Evolutionary conservation across 1,139 yeast species (phyloP), one percentile per base, ranked within the genome.

Genomic region (Eremothecium gossypii): DNA sequence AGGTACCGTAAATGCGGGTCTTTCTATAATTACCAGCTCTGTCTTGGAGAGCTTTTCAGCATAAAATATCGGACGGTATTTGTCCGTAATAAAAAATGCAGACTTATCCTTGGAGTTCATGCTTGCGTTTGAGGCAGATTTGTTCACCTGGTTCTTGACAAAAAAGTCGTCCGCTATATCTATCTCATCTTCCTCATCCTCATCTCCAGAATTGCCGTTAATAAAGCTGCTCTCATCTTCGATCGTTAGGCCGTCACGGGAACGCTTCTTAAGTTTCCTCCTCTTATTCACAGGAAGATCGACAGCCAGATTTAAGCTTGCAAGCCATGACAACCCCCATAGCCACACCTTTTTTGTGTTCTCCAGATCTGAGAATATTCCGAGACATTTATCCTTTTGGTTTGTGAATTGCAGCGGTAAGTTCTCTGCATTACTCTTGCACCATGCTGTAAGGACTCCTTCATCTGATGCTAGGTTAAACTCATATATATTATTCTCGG

Each of bases 271-370:
- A 8, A 52, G 45, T 29, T 73, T 64, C 51, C 66, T 65, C 40
- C 63, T 60, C 43, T 64, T 55, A 30, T 58, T 63, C 7, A 62
- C 53, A 23, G 86, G 83, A 42, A 81, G 66, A 52, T 81, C 77
- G 44, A 71, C 61, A n/a, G 71, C 62, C 48, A 84, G 66, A 59
- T 89, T 91, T 41, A 91, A 73, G 58, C 74, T 83, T 7, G 83
- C 75, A 14, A 89, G 58, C 95, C 96, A 91, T 41, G 76, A 74
- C n/a, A 84, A 72, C 2, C 96, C 95, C 74, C 84, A 87, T 14
- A 87, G 63, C 96, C 96, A 89, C 26, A 83, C 67, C 36, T 74
- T 65, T 41, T 72, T 67, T 1, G 66, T 56, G 36, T 62, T 55
- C 2, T 50, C 43, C 7, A 60, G 57, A 39, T 68, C 73, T 20